Base-by-base conservation (phyloP, 225 moss, liverwort and hornwort genomes). In the Bryoerythrophyllum caledonicum region DNA sequence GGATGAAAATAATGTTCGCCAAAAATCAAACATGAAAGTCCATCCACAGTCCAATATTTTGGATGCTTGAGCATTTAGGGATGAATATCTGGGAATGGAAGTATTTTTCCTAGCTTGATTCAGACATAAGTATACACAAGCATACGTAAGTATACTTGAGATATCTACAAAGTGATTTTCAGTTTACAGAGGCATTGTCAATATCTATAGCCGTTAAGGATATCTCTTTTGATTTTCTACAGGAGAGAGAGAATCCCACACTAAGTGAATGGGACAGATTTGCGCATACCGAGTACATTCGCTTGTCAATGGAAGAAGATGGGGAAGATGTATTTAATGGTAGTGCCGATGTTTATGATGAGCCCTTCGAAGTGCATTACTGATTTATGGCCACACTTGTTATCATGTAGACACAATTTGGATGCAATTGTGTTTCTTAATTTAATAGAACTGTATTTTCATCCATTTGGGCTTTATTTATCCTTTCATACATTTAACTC, bases 221-320 rank as follows among this genome's bases (percentile, higher is more conserved):
- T n/a, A n/a, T n/a, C 43, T 12, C 12, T 44, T 15, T 46, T 67
- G 55, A 37, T 37, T 37, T 55, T 69, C 4, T 54, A 4, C 82
- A 96, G 91, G 93, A 96, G 77, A 88, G 93, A 64, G 95, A 96
- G 76, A 91, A 93, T 89, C 95, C 93, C 51, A 67, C 90, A 19
- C 78, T 96, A 71, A 96, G 90, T 64, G 93, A 96, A 74, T 96
- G 95, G 95, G 95, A 96, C 79, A 86, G 93, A 27, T 96, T 93
- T 81, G 95, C 91, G n/a, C 91, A 91, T 67, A 81, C 87, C 73
- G 95, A 96, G 79, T 96, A 96, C 67, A 93, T 93, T 63, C 91
- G 91, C 37, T 79, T 96, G 78, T 93, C 93, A 40, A 96, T 93
- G 95, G 95, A 96, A 78, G 95, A 95, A 83, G 95, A 96, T 76